Conservation (phyloP, 306 rosid genomes). For the Sechiopsis laciniata region DNA sequence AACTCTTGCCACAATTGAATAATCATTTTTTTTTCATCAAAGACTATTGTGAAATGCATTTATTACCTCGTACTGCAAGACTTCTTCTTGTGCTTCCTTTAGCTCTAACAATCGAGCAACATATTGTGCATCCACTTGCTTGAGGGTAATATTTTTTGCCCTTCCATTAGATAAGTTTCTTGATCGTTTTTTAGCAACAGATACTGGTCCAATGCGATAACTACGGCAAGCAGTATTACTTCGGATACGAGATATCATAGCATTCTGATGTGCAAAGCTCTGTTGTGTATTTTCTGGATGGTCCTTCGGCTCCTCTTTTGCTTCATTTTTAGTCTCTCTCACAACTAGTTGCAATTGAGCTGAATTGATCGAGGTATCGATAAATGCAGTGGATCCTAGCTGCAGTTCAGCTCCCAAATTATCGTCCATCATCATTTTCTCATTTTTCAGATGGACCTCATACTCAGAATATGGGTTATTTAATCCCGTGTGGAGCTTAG, state of each 20-base stretch:
- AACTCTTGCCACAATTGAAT: too few species aligned
- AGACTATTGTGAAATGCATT: background rate
- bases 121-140: constrained; percentile 62
- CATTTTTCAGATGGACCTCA: constrained; percentile 35
- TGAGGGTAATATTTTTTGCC: constrained; percentile 46
- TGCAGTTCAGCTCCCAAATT: constrained; percentile 39
- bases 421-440: constrained; percentile 33
- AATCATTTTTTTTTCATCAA: background rate
- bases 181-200: constrained; percentile 54
- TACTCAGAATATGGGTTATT: constrained; percentile 14
- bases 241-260: constrained; percentile 65
- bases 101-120: constrained; percentile 56
- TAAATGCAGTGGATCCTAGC: constrained; percentile 39
- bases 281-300: constrained; percentile 44
- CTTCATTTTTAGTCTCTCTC: constrained; percentile 43
- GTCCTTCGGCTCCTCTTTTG: constrained; percentile 39
- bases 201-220: constrained; percentile 52
- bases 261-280: constrained; percentile 49
- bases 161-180: constrained; percentile 50
- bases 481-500: constrained; percentile 31
- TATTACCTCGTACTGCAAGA: constrained; percentile 64
- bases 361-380: constrained; percentile 42
- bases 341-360: constrained; percentile 42
- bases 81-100: constrained; percentile 73
- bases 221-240: constrained; percentile 58